Conservation (phyloP, 2,329 filamentous ascomycete species). For the Apiospora malaysiana region DNA sequence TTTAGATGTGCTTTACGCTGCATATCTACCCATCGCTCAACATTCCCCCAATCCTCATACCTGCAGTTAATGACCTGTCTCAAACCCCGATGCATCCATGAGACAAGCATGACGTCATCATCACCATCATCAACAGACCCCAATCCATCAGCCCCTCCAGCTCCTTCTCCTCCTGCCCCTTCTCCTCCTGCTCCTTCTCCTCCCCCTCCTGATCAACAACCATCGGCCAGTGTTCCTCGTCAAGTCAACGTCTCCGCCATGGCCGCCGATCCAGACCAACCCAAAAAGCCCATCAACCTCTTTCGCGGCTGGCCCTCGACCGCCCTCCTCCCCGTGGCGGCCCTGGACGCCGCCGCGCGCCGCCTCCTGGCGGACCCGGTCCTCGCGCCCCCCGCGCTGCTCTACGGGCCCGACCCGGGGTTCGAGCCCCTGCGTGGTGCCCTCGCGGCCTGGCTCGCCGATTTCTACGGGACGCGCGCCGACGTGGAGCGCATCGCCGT, state of each 20-base stretch:
- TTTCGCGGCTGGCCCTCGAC: constrained; percentile 71
- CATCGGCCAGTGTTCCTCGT: background rate
- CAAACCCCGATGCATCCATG: background rate
- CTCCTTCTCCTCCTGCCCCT: too few relatives aligned
- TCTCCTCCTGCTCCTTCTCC: too few relatives aligned
- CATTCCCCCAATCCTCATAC: background rate
- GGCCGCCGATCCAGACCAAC: background rate
- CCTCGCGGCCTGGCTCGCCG: constrained; percentile 73
- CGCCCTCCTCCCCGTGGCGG: constrained; percentile 66
- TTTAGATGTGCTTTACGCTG: background rate
- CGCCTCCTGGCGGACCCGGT: constrained; percentile 65
- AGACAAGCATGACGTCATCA: background rate
- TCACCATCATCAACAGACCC: background rate
- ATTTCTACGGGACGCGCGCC: constrained; percentile 56
- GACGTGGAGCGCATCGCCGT: constrained; percentile 72
- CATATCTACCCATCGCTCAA: background rate
- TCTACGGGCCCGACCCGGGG: constrained; percentile 81
- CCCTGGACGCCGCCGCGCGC: constrained; percentile 66
- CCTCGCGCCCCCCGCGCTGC: constrained; percentile 67
- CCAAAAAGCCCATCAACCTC: constrained; percentile 63
- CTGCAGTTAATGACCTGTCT: background rate
- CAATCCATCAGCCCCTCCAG: background rate
- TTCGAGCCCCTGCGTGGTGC: constrained; percentile 71
- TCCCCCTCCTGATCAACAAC: too few relatives aligned
- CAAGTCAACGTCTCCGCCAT: constrained; percentile 2